phyloP scores from a whole-genome alignment of 805 yeast species.

The Yamadazyma olivae region DNA sequence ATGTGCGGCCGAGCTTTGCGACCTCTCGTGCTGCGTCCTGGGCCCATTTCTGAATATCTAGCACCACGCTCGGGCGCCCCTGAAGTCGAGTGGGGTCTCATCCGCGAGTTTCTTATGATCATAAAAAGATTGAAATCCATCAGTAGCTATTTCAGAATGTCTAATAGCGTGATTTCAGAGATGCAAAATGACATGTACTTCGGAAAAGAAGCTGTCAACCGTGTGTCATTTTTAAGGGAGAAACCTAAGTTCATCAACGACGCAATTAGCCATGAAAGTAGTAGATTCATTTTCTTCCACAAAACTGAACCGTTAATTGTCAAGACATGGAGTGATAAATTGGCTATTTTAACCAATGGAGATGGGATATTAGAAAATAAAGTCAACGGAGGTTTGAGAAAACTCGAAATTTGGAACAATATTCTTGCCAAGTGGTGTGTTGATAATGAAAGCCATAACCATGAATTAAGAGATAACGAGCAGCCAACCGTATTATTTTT shows the following conservation, averaged over 20 bases:
- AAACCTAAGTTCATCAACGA: conserved; percentile 48
- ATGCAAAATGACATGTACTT: conserved; percentile 30
- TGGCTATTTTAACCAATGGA: conserved; percentile 35
- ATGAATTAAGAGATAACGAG: conserved; percentile 35
- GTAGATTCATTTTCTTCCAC: conserved; percentile 48
- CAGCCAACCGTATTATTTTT: conserved; percentile 41
- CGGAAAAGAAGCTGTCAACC: conserved; percentile 53
- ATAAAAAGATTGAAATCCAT: conserved; percentile 6
- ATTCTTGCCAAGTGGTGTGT: conserved; percentile 22
- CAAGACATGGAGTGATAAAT: conserved; percentile 24
- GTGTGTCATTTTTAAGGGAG: conserved; percentile 63
- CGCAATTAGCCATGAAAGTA: conserved; percentile 42
- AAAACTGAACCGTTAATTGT: conserved; percentile 30
- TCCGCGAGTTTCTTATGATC: conserved; percentile 5
- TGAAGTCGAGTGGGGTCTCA: no score
- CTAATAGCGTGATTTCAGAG: conserved; percentile 14
- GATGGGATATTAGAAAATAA: conserved; percentile 21
- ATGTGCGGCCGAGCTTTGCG: no score
- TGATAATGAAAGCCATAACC: conserved; percentile 31
- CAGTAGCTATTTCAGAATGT: conserved; percentile 12
- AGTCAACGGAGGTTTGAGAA: conserved; percentile 18
- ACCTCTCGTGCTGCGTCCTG: no score
- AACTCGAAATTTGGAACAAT: conserved; percentile 14
- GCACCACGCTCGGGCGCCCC: no score
- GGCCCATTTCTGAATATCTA: no score